A percentile compares a stretch with the other conserved stretches of the same genome.
phyloP scores from a whole-genome alignment of 352 stramenopile species.

The Aphanomyces stellatus region DNA sequence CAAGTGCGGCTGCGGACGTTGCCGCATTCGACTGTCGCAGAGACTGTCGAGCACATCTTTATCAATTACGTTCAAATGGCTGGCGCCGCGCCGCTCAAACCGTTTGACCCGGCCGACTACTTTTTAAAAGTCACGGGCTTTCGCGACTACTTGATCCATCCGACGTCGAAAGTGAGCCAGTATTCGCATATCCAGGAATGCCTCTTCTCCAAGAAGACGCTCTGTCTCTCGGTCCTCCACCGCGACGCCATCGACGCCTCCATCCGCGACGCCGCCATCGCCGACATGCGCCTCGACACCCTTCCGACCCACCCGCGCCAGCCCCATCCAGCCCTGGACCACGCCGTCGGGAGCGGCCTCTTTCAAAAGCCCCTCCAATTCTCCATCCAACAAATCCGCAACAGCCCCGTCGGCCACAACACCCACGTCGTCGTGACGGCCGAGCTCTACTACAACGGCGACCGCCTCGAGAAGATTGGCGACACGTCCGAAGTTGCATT shows the following conservation, averaged over 20 bases:
- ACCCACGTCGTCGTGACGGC: not conserved
- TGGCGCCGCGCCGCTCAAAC: constrained; percentile 56
- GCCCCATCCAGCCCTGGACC: not conserved
- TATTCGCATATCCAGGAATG: constrained; percentile 82
- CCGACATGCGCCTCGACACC: not conserved
- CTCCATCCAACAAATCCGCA: not conserved
- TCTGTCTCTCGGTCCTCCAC: constrained; percentile 70
- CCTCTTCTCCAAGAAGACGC: constrained; percentile 76
- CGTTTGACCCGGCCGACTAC: constrained; percentile 70
- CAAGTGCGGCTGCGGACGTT: constrained; percentile 79
- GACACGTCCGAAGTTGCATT: not conserved
- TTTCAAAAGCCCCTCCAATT: not conserved
- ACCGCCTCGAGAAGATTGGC: not conserved
- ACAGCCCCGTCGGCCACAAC: not conserved
- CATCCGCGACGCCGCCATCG: not conserved
- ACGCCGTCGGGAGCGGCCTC: not conserved
- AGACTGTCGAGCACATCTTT: constrained; percentile 85
- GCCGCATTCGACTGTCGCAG: constrained; percentile 62
- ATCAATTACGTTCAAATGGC: constrained; percentile 76
- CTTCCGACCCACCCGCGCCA: not conserved
- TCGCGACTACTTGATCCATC: constrained; percentile 79
- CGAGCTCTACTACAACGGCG: not conserved
- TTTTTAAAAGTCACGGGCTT: constrained; percentile 77
- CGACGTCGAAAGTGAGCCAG: constrained; percentile 75
- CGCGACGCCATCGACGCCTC: constrained; percentile 27